Conservation (phyloP, 495 filamentous ascomycete species). For the Hyaloscypha bicolor region DNA sequence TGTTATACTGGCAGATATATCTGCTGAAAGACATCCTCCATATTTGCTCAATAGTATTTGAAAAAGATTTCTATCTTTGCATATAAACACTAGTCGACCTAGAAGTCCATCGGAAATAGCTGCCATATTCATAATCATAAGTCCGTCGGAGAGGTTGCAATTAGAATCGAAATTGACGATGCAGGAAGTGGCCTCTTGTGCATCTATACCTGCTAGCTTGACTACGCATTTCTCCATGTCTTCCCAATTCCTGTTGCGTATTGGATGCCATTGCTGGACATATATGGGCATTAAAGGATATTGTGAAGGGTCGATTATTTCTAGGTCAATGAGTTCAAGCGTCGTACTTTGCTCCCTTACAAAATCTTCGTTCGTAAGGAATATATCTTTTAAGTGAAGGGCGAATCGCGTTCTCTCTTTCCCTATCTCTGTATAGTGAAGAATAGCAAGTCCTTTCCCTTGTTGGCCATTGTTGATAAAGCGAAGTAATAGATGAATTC, state of each 20-base stretch:
- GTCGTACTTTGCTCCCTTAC: slow-evolving; percentile 8
- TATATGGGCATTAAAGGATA: slow-evolving; percentile 4
- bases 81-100: slow-evolving; percentile 16
- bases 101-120: background rate
- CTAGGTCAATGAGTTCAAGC: background rate
- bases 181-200: background rate
- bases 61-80: slow-evolving; percentile 15
- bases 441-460: slow-evolving; percentile 12
- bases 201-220: slow-evolving; percentile 12
- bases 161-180: slow-evolving; percentile 6
- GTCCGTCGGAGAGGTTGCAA: slow-evolving; percentile 9
- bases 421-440: slow-evolving; percentile 17
- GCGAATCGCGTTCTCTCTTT: slow-evolving; percentile 15
- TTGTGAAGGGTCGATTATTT: background rate
- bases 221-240: slow-evolving; percentile 12
- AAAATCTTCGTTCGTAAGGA: slow-evolving; percentile 17
- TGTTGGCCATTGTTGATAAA: background rate
- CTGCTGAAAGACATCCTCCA: slow-evolving; percentile 11
- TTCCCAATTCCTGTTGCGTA: slow-evolving; percentile 6
- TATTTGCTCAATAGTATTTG: slow-evolving; percentile 11
- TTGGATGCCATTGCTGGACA: slow-evolving; percentile 12
- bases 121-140: slow-evolving; percentile 10
- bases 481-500: slow-evolving; percentile 12
- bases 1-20: background rate
- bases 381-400: slow-evolving; percentile 14